These are phyloP conservation scores for Aechmea fasciata DNA, from an alignment of 176 grass and related monocot genomes.

Conservation along the genomic window DNA sequence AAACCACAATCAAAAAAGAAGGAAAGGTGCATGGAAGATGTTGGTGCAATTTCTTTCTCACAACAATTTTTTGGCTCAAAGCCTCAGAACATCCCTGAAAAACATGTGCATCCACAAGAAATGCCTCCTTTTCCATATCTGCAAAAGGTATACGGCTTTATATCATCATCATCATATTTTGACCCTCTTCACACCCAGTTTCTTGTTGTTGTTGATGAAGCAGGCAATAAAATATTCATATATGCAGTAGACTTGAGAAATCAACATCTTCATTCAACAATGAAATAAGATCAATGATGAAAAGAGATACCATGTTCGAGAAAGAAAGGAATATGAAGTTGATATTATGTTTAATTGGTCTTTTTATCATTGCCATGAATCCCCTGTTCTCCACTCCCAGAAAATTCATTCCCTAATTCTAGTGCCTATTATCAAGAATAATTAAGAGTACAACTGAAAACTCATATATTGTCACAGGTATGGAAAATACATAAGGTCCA, in stretches of 20 bases:
- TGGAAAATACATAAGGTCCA: too few relatives aligned
- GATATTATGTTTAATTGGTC: background rate
- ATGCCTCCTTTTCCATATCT: slow-evolving; percentile 42
- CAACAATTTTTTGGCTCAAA: slow-evolving; percentile 52
- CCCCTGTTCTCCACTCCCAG: too few relatives aligned
- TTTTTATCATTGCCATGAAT: too few relatives aligned
- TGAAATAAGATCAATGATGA: too few relatives aligned
- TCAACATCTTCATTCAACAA: background rate
- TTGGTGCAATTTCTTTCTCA: slow-evolving; percentile 29
- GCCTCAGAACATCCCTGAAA: slow-evolving; percentile 58
- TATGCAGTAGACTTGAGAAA: background rate
- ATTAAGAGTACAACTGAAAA: too few relatives aligned
- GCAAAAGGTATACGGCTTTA: slow-evolving; percentile 18
- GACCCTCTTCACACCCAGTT: background rate
- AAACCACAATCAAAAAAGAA: background rate
- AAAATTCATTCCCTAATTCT: too few relatives aligned
- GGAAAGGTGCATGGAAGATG: background rate
- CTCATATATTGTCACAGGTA: too few relatives aligned
- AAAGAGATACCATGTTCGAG: too few relatives aligned
- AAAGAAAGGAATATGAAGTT: background rate
- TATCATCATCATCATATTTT: background rate
- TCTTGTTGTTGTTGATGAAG: background rate
- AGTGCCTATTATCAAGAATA: too few relatives aligned
- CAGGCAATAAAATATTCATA: background rate
- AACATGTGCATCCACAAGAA: slow-evolving; percentile 59